Conservation (phyloP, 2,329 filamentous ascomycete species). For the Aspergillus tanneri region DNA sequence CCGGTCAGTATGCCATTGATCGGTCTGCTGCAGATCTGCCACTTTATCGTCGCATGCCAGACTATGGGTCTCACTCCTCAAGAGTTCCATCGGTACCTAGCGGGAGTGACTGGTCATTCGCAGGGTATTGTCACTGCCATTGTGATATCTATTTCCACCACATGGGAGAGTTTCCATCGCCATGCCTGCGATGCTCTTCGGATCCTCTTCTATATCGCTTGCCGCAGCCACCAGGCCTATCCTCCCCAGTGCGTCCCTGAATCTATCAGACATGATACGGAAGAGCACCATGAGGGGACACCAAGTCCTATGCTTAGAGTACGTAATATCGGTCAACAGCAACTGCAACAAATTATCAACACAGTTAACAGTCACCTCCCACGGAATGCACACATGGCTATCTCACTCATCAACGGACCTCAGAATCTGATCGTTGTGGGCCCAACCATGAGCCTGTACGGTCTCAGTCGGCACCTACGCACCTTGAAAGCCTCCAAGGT, state of each 20-base stretch:
- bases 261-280: slow-evolving; percentile 84
- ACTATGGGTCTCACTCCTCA: slow-evolving; percentile 86
- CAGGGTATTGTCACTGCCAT: slow-evolving; percentile 94
- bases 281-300: slow-evolving; percentile 89
- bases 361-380: slow-evolving; percentile 96
- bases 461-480: slow-evolving; percentile 88
- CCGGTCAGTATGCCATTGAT: slow-evolving; percentile 96
- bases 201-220: slow-evolving; percentile 97
- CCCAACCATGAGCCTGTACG: slow-evolving; percentile 91
- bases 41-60: slow-evolving; percentile 93
- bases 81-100: slow-evolving; percentile 77
- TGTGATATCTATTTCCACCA: slow-evolving; percentile 82
- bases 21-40: slow-evolving; percentile 89
- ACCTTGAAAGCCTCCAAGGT: slow-evolving; percentile 98
- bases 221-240: slow-evolving; percentile 95
- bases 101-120: slow-evolving; percentile 91
- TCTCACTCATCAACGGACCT: slow-evolving; percentile 94
- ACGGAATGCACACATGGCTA: slow-evolving; percentile 85
- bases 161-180: slow-evolving; percentile 88
- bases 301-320: slow-evolving; percentile 98
- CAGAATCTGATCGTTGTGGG: slow-evolving; percentile 96
- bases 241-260: slow-evolving; percentile 92
- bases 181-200: slow-evolving; percentile 77
- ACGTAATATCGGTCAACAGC: slow-evolving; percentile 81
- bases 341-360: slow-evolving; percentile 93